Evolutionary conservation across 2,329 filamentous ascomycete species (phyloP), one percentile per base, ranked within the genome.

Genomic region (Rutstroemia sp.): DNA sequence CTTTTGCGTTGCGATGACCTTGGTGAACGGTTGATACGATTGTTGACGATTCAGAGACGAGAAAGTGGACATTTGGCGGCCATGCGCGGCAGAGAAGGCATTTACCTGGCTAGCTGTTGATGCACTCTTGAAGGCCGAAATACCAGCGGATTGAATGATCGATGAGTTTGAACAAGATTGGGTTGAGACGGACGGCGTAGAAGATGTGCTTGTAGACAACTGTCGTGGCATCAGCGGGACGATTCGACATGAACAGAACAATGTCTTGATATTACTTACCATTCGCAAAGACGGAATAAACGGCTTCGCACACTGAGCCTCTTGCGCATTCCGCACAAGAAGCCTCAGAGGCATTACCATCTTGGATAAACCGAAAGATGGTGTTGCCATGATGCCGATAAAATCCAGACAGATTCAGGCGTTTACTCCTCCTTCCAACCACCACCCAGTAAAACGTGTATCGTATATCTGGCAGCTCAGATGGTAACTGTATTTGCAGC

Each of bases 51-150:
- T 58, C 38, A 62, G 57, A 30, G 54, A 61, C 9, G 62, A 57
- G 41, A 56, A 51, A 10, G 58, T 66, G 14, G 65, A 68, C 49
- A 66, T 60, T 23, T 64, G 61, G 27, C 63, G 62, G 21, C 50
- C 61, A 47, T 60, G 59, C 6, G 57, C 37, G n/a, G 49, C 37
- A 4, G 54, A 50, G 12, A 61, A 59, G 16, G 53, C 58, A 38
- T 50, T 41, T 23, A 62, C 59, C 2, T 63, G 62, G 54, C 63
- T 67, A 25, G 61, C 61, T 25, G 60, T 61, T 44, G 60, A 58
- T 21, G 65, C 30, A 44, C 37, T 38, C 23, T 42, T 55, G 8
- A 38, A 9, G 12, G 7, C 19, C 5, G 37, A 50, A 27, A 34
- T 21, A 12, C 34, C 42, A 12, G n/a, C 23, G n/a, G 42, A 14